A percentile compares a stretch with the other conserved stretches of the same genome.
Conservation (phyloP, 805 yeast genomes). For the Yueomyces sp. region DNA sequence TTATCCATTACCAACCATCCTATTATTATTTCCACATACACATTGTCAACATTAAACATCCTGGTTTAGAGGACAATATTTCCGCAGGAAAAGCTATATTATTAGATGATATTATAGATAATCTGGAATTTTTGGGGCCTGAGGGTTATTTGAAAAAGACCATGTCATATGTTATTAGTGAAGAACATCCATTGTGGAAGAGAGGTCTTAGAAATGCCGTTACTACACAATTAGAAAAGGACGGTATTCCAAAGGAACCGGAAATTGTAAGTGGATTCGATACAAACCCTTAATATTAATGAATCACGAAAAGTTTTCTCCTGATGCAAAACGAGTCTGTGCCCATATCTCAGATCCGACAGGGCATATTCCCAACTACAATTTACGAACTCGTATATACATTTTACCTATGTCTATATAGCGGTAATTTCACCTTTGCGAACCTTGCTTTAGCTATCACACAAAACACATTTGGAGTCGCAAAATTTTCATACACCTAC, state of each 20-base stretch:
- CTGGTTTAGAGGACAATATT: constrained; percentile 56
- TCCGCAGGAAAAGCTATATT: constrained; percentile 70
- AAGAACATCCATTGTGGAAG: constrained; percentile 64
- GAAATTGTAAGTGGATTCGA: constrained; percentile 4
- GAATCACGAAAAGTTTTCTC: neutral
- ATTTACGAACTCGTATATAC: no score
- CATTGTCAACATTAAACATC: constrained; percentile 60
- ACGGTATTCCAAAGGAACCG: constrained; percentile 17
- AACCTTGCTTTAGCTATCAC: no score
- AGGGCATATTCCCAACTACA: neutral
- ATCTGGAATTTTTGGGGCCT: constrained; percentile 37
- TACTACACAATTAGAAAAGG: constrained; percentile 13
- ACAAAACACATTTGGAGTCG: no score
- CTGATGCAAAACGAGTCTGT: constrained; percentile 14
- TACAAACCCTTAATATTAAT: neutral
- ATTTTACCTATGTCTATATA: no score
- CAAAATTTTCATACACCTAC: no score
- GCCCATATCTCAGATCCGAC: neutral
- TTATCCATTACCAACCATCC: constrained; percentile 90
- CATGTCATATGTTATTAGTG: constrained; percentile 58
- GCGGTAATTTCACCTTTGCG: no score
- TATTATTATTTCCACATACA: constrained; percentile 94
- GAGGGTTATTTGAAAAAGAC: constrained; percentile 47
- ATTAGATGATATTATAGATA: constrained; percentile 71
- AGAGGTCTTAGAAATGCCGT: constrained; percentile 21